Evolutionary conservation across 2,329 filamentous ascomycete species (phyloP), one percentile per base, ranked within the genome.

Genomic region (Fusarium napiforme): DNA sequence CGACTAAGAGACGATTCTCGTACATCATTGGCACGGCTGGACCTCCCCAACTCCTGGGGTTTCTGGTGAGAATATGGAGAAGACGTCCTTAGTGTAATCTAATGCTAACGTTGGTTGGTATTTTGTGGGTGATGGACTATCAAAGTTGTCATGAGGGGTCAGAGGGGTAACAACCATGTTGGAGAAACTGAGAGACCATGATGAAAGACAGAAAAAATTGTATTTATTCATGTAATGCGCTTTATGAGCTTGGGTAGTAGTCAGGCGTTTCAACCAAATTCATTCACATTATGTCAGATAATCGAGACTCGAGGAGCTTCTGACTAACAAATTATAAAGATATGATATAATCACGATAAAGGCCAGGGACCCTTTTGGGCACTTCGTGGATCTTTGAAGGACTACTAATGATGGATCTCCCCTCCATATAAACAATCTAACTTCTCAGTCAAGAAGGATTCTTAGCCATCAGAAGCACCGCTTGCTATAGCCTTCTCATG

Each of bases 21-120:
- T 37, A 4, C 47, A 40, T 59, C 15, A 72, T 72, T 72, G 69
- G 70, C n/a, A 69, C 69, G 69, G 59, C 50, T 72, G 21, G 42
- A 55, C 32, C 56, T 59, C n/a, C 56, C 42, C 11, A 30, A 36
- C 28, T 43, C 23, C 46, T 26, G 42, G 26, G 46, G 23, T 37
- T 65, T 47, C 5, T 47, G 40, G 34, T 30, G 28, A 18, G 10
- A 37, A 42, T 37, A 49, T 67, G 65, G 40, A 64, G 67, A 50
- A 53, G 57, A 46, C 26, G 40, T 59, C 23, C 16, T 61, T 34
- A n/a, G 47, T 57, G 32, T 39, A 26, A 23, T 26, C 16, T 8
- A 36, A 32, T 36, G 40, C 36, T 42, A 59, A 36, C 12, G 30
- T 52, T 36, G 12, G 30, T 34, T 52, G 47, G n/a, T 52, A 34